A percentile compares a stretch with the other conserved stretches of the same genome.
These are phyloP conservation scores for Sungouiozyma ichnusensis DNA, from an alignment of 805 yeast species.

Conservation along the genomic window DNA sequence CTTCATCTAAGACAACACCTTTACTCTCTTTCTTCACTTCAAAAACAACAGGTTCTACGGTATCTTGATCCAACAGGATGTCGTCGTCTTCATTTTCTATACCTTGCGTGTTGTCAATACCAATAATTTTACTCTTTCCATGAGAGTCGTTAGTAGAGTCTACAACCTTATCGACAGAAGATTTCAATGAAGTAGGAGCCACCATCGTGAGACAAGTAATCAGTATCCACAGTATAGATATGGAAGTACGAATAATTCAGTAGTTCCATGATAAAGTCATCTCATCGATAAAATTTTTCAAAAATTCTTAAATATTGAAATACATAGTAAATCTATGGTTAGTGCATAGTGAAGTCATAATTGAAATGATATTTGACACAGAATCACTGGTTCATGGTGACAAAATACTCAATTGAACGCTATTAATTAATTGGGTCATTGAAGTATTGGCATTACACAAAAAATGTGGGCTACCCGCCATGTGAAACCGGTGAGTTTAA, in stretches of 20 bases:
- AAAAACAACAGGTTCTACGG: constrained; percentile 12
- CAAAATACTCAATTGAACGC: too few species aligned
- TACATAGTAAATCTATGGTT: too few species aligned
- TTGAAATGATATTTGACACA: too few species aligned
- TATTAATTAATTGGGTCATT: too few species aligned
- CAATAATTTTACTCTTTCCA: constrained; percentile 24
- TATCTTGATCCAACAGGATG: constrained; percentile 31
- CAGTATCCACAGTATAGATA: too few species aligned
- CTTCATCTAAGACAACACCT: constrained; percentile 48
- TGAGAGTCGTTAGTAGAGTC: neutral
- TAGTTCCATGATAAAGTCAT: neutral
- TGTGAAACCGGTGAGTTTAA: too few species aligned
- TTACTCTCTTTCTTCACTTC: constrained; percentile 20
- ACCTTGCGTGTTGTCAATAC: constrained; percentile 22
- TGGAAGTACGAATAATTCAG: too few species aligned
- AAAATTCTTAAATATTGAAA: neutral
- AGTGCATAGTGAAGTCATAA: too few species aligned
- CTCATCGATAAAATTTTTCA: neutral
- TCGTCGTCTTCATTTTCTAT: constrained; percentile 29
- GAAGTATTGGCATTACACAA: too few species aligned
- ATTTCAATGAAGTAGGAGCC: constrained; percentile 31
- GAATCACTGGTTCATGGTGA: too few species aligned
- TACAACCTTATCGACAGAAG: neutral
- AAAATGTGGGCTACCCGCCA: too few species aligned
- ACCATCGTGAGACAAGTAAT: too few species aligned